phyloP scores from a whole-genome alignment of 495 filamentous ascomycete genomes.

The Bacidia rubella region DNA sequence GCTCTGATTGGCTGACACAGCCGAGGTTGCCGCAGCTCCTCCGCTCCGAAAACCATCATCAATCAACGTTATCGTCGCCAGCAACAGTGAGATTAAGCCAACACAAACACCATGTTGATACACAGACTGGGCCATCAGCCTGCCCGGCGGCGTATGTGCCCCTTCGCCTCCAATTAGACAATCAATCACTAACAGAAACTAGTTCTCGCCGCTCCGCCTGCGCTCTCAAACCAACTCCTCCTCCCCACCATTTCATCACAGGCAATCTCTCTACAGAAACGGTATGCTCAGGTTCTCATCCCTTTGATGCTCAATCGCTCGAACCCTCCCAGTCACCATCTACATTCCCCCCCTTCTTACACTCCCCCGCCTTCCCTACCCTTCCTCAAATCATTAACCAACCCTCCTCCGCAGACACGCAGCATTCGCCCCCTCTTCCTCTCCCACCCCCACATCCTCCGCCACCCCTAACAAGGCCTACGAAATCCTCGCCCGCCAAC shows the following conservation, averaged over 20 bases:
- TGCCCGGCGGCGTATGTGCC: conserved; percentile 51
- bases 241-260: neutral
- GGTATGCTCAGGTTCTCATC: conserved; percentile 3
- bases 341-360: neutral
- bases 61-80: neutral
- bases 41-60: neutral
- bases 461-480: conserved; percentile 43
- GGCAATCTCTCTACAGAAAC: neutral
- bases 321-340: neutral
- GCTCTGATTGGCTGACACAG: conserved; percentile 3
- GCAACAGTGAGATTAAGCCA: neutral
- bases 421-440: conserved; percentile 5
- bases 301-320: neutral
- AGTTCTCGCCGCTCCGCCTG: conserved; percentile 38
- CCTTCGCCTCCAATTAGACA: conserved; percentile 11
- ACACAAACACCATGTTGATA: conserved; percentile 41
- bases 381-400: neutral
- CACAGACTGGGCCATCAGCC: conserved; percentile 54
- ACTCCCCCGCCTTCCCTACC: conserved; percentile 1
- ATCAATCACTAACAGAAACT: conserved; percentile 22
- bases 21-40: conserved; percentile 10
- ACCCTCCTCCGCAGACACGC: neutral
- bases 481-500: conserved; percentile 71
- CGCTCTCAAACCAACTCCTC: conserved; percentile 24
- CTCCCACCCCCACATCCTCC: conserved; percentile 38